Evolutionary conservation across 2,329 filamentous ascomycete species (phyloP).

Genomic region (Sporothrix luriei): DNA sequence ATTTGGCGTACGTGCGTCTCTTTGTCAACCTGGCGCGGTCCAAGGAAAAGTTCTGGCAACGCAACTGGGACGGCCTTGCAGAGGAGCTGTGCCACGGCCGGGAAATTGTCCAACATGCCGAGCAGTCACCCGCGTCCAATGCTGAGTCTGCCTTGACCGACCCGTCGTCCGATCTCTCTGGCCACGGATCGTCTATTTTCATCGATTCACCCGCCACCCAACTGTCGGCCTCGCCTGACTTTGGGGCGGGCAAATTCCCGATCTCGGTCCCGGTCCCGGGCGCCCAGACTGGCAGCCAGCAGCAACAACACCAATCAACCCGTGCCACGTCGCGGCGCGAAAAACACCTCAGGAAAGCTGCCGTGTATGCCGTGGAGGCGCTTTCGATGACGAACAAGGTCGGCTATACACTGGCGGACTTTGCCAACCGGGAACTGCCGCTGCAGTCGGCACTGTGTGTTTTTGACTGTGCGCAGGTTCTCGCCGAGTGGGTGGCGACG

Average conservation of each 20-base stretch:
- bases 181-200: conserved; percentile 50
- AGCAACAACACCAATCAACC: conserved; percentile 37
- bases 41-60: conserved; percentile 91
- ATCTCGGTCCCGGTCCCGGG: conserved; percentile 34
- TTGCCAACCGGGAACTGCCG: conserved; percentile 80
- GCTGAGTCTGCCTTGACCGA: conserved; percentile 50
- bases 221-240: conserved; percentile 54
- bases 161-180: conserved; percentile 46
- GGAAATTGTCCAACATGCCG: conserved; percentile 73
- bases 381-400: conserved; percentile 85
- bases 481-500: conserved; percentile 91
- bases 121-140: conserved; percentile 60
- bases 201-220: conserved; percentile 57
- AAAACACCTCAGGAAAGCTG: conserved; percentile 87
- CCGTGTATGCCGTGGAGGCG: conserved; percentile 90
- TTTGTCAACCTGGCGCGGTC: conserved; percentile 91
- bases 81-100: conserved; percentile 79
- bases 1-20: conserved; percentile 87
- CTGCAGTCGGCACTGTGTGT: conserved; percentile 89
- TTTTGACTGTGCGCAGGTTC: conserved; percentile 90
- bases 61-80: conserved; percentile 89
- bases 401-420: conserved; percentile 81
- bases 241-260: conserved; percentile 47
- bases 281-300: not conserved
- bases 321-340: conserved; percentile 71